Evolutionary conservation across 2,329 filamentous ascomycete genomes (phyloP).

Genomic region (Phyllosticta capitalensis): DNA sequence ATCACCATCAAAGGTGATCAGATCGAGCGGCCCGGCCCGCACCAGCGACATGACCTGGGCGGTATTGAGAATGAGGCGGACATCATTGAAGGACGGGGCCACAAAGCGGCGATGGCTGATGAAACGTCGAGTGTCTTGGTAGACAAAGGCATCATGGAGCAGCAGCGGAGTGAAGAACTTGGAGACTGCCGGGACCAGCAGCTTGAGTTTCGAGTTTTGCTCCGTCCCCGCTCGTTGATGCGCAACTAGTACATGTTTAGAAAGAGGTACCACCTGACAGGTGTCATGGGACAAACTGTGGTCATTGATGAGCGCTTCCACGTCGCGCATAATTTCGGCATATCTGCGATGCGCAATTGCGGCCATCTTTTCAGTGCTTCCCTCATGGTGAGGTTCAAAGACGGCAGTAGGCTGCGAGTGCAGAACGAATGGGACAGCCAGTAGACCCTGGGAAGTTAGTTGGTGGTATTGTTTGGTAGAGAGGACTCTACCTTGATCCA

Average conservation of each 20-base stretch:
- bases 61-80: conserved; percentile 86
- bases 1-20: conserved; percentile 95
- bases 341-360: conserved; percentile 78
- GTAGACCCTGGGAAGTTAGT: conserved; percentile 39
- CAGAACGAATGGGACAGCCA: conserved; percentile 92
- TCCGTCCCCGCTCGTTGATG: conserved; percentile 57
- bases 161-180: conserved; percentile 85
- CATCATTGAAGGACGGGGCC: conserved; percentile 93
- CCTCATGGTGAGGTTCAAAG: conserved; percentile 57
- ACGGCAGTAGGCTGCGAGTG: conserved; percentile 89
- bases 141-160: conserved; percentile 81
- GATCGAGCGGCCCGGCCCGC: conserved; percentile 59
- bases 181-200: conserved; percentile 85
- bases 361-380: conserved; percentile 59
- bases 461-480: background rate
- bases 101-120: conserved; percentile 91
- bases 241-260: conserved; percentile 43
- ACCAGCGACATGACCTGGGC: conserved; percentile 91
- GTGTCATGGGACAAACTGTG: conserved; percentile 53
- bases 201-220: conserved; percentile 78
- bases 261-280: background rate
- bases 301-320: conserved; percentile 84
- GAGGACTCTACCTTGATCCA: conserved; percentile 69
- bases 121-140: conserved; percentile 74
- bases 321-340: conserved; percentile 88